Evolutionary conservation across 805 yeast species (phyloP).

Genomic region (Saccharomycopsis vini): DNA sequence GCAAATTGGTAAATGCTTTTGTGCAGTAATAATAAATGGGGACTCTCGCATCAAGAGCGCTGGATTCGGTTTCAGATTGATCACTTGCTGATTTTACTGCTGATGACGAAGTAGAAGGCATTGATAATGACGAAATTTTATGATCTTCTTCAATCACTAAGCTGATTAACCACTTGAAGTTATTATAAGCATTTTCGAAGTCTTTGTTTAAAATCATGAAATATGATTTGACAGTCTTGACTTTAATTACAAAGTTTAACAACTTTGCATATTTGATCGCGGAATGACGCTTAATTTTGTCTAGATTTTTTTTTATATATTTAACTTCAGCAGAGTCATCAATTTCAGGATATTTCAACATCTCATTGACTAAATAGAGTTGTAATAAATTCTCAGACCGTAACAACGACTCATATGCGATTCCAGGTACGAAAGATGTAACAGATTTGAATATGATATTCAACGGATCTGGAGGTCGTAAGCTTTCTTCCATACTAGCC

Average conservation of each 20-base stretch:
- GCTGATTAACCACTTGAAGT: conserved; percentile 1
- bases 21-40: too few relatives aligned
- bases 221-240: conserved; percentile 4
- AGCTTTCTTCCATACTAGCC: too few relatives aligned
- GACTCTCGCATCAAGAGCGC: too few relatives aligned
- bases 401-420: not conserved
- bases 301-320: conserved; percentile 18
- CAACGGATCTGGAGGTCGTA: too few relatives aligned
- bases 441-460: too few relatives aligned
- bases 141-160: not conserved
- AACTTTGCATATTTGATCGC: conserved; percentile 7
- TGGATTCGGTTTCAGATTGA: too few relatives aligned
- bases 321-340: conserved; percentile 21
- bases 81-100: too few relatives aligned
- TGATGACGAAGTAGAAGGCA: too few relatives aligned
- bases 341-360: conserved; percentile 20
- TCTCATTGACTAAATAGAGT: conserved; percentile 14
- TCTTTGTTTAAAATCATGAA: conserved; percentile 2
- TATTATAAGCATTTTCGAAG: conserved; percentile 1
- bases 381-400: not conserved
- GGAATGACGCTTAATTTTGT: conserved; percentile 10
- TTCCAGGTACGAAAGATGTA: not conserved
- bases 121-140: too few relatives aligned
- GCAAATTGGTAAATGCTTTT: too few relatives aligned
- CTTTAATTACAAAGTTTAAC: conserved; percentile 11